Evolutionary conservation across 208 protist species (phyloP), one percentile per base, ranked within the genome.

Genomic region (Phytomonas serpens): DNA sequence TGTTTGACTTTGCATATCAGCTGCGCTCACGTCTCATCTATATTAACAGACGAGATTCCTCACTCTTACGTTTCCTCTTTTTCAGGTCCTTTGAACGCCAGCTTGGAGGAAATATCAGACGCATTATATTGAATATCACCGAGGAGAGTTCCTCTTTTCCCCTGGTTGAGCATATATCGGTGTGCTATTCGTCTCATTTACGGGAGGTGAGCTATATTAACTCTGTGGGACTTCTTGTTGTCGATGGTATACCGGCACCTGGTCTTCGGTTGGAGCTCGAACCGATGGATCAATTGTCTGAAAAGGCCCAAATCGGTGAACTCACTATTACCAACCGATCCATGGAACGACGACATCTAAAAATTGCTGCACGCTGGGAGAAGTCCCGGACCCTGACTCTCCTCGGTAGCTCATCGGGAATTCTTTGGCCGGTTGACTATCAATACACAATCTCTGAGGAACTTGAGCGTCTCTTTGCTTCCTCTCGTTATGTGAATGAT

Each of bases 171-270:
- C 83, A 93, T 69, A 87, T 94, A 79, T 76, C 80, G 13, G 85
- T 97, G 4, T 94, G 89, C 76, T 94, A 91, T 73, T 81, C 86
- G 5, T 87, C 92, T 29, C 75, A 80, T 40, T 71, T 93, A 52
- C 89, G 87, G 31, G 88, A 97, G 73, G 88, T 97, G 71, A 87
- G 80, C 77, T 97, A 88, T 72, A 75, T 83, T 10, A 83, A 87
- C 64, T 75, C 77, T 34, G 69, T 94, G 30, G 92, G 92, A 16
- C 78, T 97, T 6, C 84, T 79, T 71, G 82, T 85, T 33, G 73
- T 94, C 34, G 92, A 97, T 67, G 88, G 89, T 51, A 78, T 81
- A 30, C 84, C 89, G 10, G 83, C 80, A 27, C 91, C 91, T 0
- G 72, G 75, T 63, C 47, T 93, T n/a, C 70, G 70, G 29, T 71